Conservation (phyloP, 2,329 filamentous ascomycete genomes). For the Diaporthe vexans region DNA sequence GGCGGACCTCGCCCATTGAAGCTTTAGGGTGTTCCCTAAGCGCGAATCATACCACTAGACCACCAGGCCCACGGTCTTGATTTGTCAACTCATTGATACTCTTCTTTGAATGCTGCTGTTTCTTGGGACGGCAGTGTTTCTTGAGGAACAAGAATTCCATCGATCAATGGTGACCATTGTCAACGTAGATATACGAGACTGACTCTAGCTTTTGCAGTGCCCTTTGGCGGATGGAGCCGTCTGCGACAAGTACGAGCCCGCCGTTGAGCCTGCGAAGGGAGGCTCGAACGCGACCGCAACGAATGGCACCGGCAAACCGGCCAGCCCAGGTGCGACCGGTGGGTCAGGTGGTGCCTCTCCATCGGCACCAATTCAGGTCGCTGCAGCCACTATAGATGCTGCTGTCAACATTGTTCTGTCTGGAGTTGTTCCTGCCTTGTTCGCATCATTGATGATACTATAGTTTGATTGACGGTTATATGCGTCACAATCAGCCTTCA, state of each 20-base stretch:
- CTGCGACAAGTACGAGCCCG: conserved; percentile 60
- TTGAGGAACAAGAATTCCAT: too few species aligned
- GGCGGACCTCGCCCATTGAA: conserved; percentile 27
- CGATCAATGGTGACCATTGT: too few species aligned
- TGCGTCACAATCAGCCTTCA: too few species aligned
- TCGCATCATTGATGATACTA: background rate
- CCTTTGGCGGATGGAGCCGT: conserved; percentile 59
- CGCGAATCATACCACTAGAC: conserved; percentile 38
- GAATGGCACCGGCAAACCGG: background rate
- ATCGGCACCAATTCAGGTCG: background rate
- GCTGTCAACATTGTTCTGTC: background rate
- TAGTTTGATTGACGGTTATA: background rate
- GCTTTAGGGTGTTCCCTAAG: conserved; percentile 31
- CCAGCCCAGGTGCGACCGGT: background rate
- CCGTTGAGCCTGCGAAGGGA: conserved; percentile 43
- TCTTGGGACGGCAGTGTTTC: background rate
- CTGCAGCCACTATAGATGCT: background rate
- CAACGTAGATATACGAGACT: too few species aligned
- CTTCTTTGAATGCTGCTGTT: background rate
- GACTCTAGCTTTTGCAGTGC: conserved; percentile 51
- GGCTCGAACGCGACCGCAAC: conserved; percentile 17
- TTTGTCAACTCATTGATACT: background rate
- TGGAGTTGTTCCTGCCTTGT: background rate
- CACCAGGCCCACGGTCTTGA: conserved; percentile 11
- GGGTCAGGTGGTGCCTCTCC: background rate